phyloP scores from a whole-genome alignment of 306 rosid genomes.

The Quercus alba region DNA sequence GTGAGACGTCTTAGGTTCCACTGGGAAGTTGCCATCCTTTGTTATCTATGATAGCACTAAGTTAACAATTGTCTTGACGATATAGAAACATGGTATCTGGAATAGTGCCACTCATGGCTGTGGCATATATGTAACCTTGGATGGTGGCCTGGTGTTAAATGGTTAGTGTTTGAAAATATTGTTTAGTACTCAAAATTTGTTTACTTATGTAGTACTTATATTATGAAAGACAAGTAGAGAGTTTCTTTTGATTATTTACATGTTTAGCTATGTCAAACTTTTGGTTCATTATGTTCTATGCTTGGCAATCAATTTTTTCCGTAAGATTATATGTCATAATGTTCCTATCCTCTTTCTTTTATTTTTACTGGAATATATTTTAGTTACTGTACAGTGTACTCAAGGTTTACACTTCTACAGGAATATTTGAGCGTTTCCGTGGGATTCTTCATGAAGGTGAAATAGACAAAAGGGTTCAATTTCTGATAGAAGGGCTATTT shows the following conservation, averaged over 20 bases:
- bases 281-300: not conserved
- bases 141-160: not conserved
- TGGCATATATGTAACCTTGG: not conserved
- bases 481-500: slow-evolving; percentile 86
- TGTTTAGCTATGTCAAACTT: not conserved
- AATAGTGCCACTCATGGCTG: not conserved
- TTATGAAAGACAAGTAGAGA: not conserved
- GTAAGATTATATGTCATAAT: not conserved
- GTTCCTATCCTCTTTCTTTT: not conserved
- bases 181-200: not conserved
- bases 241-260: not conserved
- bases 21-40: not conserved
- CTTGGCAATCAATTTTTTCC: not conserved
- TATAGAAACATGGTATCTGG: not conserved
- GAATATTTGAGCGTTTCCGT: slow-evolving; percentile 94
- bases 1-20: not conserved
- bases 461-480: slow-evolving; percentile 88
- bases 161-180: not conserved
- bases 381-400: not conserved
- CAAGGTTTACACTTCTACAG: slow-evolving; percentile 30
- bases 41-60: not conserved
- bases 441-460: slow-evolving; percentile 99
- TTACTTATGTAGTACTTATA: not conserved
- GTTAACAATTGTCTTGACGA: not conserved
- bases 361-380: not conserved